Conservation (phyloP, 805 yeast species). For the Clavispora fructus region DNA sequence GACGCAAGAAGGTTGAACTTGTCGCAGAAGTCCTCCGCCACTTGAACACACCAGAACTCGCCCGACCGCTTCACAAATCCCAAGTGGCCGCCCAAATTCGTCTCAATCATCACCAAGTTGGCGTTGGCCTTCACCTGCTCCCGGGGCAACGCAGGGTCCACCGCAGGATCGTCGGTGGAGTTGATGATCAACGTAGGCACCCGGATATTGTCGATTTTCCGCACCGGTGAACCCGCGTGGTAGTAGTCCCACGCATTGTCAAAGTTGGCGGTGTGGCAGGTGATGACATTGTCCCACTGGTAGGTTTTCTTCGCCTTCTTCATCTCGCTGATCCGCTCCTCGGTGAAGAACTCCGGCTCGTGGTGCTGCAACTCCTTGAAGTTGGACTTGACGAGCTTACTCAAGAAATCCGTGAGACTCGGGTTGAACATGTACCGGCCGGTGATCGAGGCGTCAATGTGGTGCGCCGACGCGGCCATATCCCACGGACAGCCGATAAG, state of each 20-base stretch:
- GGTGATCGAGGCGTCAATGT: conserved; percentile 34
- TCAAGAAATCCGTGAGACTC: conserved; percentile 26
- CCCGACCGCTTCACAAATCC: conserved; percentile 68
- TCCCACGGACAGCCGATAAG: conserved; percentile 73
- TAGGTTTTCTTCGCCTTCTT: conserved; percentile 32
- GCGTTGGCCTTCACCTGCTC: conserved; percentile 53
- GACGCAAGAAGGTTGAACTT: conserved; percentile 12
- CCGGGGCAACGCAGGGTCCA: conserved; percentile 51
- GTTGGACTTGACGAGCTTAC: conserved; percentile 29
- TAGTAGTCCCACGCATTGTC: conserved; percentile 62
- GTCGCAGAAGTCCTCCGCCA: conserved; percentile 31
- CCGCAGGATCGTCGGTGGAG: conserved; percentile 72
- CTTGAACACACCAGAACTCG: conserved; percentile 54
- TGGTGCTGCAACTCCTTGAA: conserved; percentile 26
- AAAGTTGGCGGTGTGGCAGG: conserved; percentile 64
- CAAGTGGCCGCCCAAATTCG: conserved; percentile 74
- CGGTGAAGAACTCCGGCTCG: conserved; percentile 23
- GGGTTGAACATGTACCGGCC: conserved; percentile 33
- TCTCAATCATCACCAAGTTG: conserved; percentile 49
- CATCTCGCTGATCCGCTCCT: conserved; percentile 45
- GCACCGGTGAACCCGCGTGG: conserved; percentile 52
- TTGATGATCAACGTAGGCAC: conserved; percentile 64
- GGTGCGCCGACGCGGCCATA: conserved; percentile 43
- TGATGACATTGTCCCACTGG: conserved; percentile 62
- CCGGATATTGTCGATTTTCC: conserved; percentile 45